These are phyloP conservation scores for Nemania serpens DNA, from an alignment of 2,329 filamentous ascomycete genomes.

Conservation along the genomic window DNA sequence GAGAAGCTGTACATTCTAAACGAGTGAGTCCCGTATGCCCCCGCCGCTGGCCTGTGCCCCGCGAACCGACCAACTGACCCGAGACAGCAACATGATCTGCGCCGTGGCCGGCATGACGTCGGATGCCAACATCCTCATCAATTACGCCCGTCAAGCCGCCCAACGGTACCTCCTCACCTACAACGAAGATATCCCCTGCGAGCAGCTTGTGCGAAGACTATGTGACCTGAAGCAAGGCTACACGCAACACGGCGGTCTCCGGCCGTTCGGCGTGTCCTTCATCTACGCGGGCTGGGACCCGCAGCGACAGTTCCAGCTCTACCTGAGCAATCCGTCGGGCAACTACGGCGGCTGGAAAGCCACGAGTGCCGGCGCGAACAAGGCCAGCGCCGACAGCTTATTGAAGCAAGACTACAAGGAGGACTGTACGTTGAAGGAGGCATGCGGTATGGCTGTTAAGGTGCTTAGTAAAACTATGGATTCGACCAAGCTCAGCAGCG, in stretches of 20 bases:
- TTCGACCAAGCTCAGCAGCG: conserved; percentile 96
- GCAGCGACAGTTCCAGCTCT: conserved; percentile 95
- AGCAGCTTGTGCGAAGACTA: conserved; percentile 93
- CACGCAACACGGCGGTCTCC: conserved; percentile 97
- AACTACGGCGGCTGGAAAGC: conserved; percentile 99
- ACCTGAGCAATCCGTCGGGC: conserved; percentile 97
- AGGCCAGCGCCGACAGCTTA: conserved; percentile 93
- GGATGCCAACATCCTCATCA: conserved; percentile 99
- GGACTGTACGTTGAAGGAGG: conserved; percentile 93
- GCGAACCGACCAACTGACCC: conserved; percentile 9
- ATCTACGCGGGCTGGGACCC: conserved; percentile 99
- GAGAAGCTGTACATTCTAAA: conserved; percentile 99
- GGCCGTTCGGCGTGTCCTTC: conserved; percentile 97
- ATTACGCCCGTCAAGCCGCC: conserved; percentile 95
- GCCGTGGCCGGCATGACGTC: conserved; percentile 99
- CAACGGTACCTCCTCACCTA: conserved; percentile 98
- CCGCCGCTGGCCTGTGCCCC: too few species aligned
- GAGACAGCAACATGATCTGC: conserved; percentile 95
- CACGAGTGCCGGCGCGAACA: conserved; percentile 96
- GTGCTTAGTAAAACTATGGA: conserved; percentile 99
- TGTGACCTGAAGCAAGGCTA: conserved; percentile 99
- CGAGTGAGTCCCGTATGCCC: conserved; percentile 61
- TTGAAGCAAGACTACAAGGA: conserved; percentile 99
- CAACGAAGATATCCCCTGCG: conserved; percentile 99
- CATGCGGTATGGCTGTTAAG: conserved; percentile 96